Percentiles rank a stretch among this genome's conserved stretches.
Evolutionary conservation across 768 basidiomycete genomes (phyloP).

Genomic region (Suillus subaureus): DNA sequence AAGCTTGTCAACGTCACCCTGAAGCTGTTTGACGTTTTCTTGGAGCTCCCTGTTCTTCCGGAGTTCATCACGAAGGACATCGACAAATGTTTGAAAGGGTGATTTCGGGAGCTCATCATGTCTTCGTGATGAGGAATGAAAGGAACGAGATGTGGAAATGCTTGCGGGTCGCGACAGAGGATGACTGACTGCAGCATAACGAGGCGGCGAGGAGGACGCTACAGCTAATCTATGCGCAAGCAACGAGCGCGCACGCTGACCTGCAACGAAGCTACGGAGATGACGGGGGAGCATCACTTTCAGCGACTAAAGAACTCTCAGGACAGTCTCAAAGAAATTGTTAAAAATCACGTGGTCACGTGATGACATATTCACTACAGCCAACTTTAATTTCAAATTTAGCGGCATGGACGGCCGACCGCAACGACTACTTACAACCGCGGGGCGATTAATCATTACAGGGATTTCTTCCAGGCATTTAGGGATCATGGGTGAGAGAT

Average conservation of each 20-base stretch:
- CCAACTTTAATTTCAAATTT: background rate
- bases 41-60: constrained; percentile 93
- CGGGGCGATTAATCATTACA: too few species aligned
- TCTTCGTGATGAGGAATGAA: constrained; percentile 68
- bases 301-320: background rate
- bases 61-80: constrained; percentile 90
- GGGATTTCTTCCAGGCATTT: background rate
- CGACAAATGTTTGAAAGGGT: constrained; percentile 95
- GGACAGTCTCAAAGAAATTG: background rate
- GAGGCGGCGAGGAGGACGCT: constrained; percentile 29
- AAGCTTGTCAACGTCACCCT: constrained; percentile 96
- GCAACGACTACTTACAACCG: background rate
- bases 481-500: background rate
- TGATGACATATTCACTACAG: background rate
- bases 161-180: constrained; percentile 12
- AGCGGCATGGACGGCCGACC: background rate
- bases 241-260: constrained; percentile 27
- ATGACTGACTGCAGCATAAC: constrained; percentile 24
- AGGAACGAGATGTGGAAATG: constrained; percentile 34
- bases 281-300: constrained; percentile 50
- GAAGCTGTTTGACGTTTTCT: constrained; percentile 95
- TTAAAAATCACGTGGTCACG: constrained; percentile 5
- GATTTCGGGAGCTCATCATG: constrained; percentile 78
- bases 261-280: constrained; percentile 40
- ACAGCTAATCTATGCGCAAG: constrained; percentile 16